Percentiles rank a stretch among this genome's conserved stretches.
Evolutionary conservation across 257 asterid species (phyloP).

Genomic region (Penstemon barbatus): DNA sequence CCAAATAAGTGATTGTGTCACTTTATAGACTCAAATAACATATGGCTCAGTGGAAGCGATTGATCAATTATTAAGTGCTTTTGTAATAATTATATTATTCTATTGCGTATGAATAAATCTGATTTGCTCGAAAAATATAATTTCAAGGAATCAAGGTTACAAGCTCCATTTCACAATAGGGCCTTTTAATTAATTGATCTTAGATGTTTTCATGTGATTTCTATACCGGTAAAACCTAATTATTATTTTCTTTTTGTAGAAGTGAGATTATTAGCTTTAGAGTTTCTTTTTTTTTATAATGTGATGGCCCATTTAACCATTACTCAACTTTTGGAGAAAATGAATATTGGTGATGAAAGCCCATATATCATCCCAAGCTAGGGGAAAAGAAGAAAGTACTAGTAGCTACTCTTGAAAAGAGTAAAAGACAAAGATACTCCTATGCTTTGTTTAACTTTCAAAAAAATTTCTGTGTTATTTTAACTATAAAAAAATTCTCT

Average conservation of each 20-base stretch:
- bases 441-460: too few species aligned
- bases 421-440: too few species aligned
- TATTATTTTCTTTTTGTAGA: background rate
- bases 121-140: background rate
- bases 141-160: background rate
- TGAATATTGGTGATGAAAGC: background rate
- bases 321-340: background rate
- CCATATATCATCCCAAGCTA: background rate
- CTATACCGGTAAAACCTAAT: background rate
- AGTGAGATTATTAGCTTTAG: background rate
- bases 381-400: background rate
- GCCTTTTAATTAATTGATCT: too few species aligned
- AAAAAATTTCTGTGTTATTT: too few species aligned
- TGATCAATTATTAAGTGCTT: constrained; percentile 1
- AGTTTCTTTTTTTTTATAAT: background rate
- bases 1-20: too few species aligned
- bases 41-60: constrained; percentile 17
- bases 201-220: too few species aligned
- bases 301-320: constrained; percentile 8
- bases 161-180: background rate
- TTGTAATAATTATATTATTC: background rate
- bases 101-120: background rate
- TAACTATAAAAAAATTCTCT: too few species aligned
- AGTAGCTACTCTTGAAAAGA: too few species aligned
- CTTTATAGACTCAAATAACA: constrained; percentile 12